A percentile compares a stretch with the other conserved stretches of the same genome.
Conservation (phyloP, 257 asterid species). For the Asclepias syriaca region DNA sequence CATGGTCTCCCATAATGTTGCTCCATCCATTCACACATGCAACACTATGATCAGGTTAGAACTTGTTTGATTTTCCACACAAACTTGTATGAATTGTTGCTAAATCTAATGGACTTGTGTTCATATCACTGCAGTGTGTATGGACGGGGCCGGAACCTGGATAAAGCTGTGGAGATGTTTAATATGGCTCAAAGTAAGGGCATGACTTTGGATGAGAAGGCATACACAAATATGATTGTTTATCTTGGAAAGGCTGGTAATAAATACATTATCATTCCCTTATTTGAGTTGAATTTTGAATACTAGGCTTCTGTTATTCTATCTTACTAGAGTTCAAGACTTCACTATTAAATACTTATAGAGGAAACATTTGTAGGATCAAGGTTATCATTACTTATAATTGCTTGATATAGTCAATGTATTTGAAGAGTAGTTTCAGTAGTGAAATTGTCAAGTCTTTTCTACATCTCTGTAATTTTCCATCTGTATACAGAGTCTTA, state of each 20-base stretch:
- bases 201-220: constrained; percentile 74
- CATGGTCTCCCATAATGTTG: constrained; percentile 53
- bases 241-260: constrained; percentile 89
- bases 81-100: neutral
- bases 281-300: neutral
- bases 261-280: neutral
- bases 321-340: neutral
- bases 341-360: neutral
- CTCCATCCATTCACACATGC: constrained; percentile 80
- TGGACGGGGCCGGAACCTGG: constrained; percentile 72
- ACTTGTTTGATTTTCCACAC: constrained; percentile 11
- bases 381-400: neutral
- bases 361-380: neutral
- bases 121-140: constrained; percentile 55
- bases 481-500: neutral
- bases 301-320: neutral
- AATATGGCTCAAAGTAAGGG: constrained; percentile 55
- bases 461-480: neutral
- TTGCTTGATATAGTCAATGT: neutral
- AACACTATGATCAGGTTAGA: constrained; percentile 90
- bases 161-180: constrained; percentile 68
- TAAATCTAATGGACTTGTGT: constrained; percentile 17
- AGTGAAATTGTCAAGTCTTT: neutral
- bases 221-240: constrained; percentile 74
- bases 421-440: neutral